Conservation (phyloP, 2,329 filamentous ascomycete genomes). For the Rasamsonia emersonii region DNA sequence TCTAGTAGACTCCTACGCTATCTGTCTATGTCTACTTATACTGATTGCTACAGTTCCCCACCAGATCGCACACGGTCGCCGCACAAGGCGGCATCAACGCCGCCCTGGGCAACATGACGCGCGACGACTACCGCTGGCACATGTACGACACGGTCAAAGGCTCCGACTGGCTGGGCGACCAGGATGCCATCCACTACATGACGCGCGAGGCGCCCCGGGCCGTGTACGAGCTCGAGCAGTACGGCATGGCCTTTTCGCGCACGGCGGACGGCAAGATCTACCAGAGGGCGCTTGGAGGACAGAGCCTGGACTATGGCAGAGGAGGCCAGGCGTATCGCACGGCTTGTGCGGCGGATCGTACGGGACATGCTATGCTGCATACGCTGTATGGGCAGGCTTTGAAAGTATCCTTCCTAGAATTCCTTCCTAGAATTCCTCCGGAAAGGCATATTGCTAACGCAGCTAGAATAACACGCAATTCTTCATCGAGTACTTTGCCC, state of each 20-base stretch:
- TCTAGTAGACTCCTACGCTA: too few relatives aligned
- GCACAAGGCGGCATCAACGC: conserved; percentile 53
- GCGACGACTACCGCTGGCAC: conserved; percentile 53
- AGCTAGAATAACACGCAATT: conserved; percentile 78
- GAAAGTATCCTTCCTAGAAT: conserved; percentile 27
- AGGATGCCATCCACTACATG: conserved; percentile 55
- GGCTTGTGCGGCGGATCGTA: conserved; percentile 73
- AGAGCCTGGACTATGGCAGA: conserved; percentile 79
- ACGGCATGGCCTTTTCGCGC: conserved; percentile 45
- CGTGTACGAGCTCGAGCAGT: conserved; percentile 48
- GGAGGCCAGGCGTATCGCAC: conserved; percentile 86
- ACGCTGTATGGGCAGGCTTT: conserved; percentile 87
- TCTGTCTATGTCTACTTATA: too few relatives aligned
- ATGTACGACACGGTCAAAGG: conserved; percentile 54
- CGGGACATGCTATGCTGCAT: conserved; percentile 82
- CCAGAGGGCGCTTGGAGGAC: conserved; percentile 52
- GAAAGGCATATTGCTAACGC: conserved; percentile 2
- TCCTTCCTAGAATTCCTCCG: not conserved
- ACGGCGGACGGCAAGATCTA: conserved; percentile 22
- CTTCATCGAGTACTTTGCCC: conserved; percentile 90
- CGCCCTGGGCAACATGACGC: conserved; percentile 47
- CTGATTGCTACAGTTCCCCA: conserved; percentile 14
- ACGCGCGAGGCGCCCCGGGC: conserved; percentile 46
- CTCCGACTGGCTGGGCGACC: conserved; percentile 51
- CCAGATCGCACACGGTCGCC: conserved; percentile 13